Evolutionary conservation across 1,284 basidiomycete species (phyloP), one percentile per base, ranked within the genome.

Genomic region (Salmacisia buchloeana): DNA sequence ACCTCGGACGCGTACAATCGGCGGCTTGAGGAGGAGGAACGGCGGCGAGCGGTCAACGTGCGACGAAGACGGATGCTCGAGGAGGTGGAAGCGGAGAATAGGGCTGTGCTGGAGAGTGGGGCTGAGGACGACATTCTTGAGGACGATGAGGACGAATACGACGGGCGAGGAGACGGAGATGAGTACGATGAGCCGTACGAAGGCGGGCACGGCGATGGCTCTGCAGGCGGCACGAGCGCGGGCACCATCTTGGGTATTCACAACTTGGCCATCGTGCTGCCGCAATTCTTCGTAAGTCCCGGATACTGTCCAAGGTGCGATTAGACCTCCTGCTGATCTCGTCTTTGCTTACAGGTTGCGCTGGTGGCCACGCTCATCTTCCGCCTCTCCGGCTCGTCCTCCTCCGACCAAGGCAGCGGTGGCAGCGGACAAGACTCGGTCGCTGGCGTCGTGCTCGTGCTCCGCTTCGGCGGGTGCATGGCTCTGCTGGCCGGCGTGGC

Each of bases 171-270:
- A 52, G 46, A 29, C 18, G 46, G 46, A 25, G 15, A 52, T 12
- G 29, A 21, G 46, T 10, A 7, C 27, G 59, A 65, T 25, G 12
- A n/a, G 36, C 0, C 34, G 36, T 13, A 62, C 43, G 13, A 36
- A 10, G 49, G 63, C 2, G 65, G 66, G 59, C 43, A 7, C 61
- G 66, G 29, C 60, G 56, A 1, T 31, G 68, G 1, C 63, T 72
- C 10, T 38, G 60, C 27, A 46, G 9, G 35, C 13, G n/a, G 23
- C 9, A 13, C n/a, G 85, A 86, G 15, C 54, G 89, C 91, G 0
- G 93, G 94, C n/a, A 94, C 94, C 1, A 88, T 97, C 54, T 84
- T 97, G 54, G 94, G 94, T 2, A 94, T 97, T 45, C 94, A 97
- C 80, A 97, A 97, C 75, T 83, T 97, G 5, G 90, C 93, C 2